phyloP scores from a whole-genome alignment of 2,329 filamentous ascomycete species.

The Xylariaceae sp. region DNA sequence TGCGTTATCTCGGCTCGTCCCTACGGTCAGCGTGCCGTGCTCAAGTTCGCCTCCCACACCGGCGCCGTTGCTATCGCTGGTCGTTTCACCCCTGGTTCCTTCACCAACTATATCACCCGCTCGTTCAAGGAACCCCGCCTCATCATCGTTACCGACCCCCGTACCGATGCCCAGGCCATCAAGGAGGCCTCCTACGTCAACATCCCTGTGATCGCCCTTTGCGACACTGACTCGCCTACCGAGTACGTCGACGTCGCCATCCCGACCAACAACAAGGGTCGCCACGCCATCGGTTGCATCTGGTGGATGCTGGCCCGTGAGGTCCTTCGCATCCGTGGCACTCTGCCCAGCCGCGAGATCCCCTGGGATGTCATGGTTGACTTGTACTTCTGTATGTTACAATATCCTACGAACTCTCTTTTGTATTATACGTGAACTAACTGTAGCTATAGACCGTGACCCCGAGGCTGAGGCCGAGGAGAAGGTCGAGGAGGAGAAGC shows the following conservation, averaged over 20 bases:
- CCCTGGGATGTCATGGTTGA: constrained; percentile 99
- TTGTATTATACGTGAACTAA: constrained; percentile 5
- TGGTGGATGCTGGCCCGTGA: constrained; percentile 99
- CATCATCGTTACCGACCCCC: constrained; percentile 98
- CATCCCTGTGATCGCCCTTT: constrained; percentile 98
- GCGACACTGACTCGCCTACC: constrained; percentile 98
- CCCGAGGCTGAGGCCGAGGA: constrained; percentile 99
- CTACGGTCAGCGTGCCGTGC: constrained; percentile 98
- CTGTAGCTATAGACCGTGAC: constrained; percentile 67
- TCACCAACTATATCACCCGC: constrained; percentile 99
- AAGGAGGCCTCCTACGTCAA: constrained; percentile 99
- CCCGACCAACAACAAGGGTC: constrained; percentile 99
- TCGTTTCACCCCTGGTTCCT: constrained; percentile 99
- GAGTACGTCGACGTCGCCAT: constrained; percentile 99
- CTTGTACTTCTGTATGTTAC: constrained; percentile 89
- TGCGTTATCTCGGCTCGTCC: constrained; percentile 99
- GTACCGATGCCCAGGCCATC: constrained; percentile 99
- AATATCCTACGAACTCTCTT: not conserved
- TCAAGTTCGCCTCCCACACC: constrained; percentile 99
- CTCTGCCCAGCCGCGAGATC: constrained; percentile 89
- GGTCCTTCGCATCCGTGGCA: constrained; percentile 97
- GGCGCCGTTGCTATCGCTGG: constrained; percentile 96
- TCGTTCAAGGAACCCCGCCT: constrained; percentile 99
- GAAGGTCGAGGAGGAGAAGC: constrained; percentile 91
- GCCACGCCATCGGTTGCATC: constrained; percentile 94